phyloP scores from a whole-genome alignment of 179 eudicot species.

The Sideroxylon spinosum region DNA sequence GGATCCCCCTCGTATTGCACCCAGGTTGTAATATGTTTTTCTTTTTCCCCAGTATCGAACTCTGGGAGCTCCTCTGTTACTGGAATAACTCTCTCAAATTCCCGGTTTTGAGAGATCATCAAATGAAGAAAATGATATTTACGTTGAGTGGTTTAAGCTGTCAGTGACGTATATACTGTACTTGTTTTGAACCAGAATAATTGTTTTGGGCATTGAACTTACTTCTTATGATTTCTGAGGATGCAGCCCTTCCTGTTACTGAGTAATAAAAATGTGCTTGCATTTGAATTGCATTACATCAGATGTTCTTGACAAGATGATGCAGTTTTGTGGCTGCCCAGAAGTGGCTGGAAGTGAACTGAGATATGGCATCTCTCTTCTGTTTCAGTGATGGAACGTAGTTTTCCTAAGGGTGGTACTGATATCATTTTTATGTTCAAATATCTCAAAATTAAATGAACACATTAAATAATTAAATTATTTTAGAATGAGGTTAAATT shows the following conservation, averaged over 20 bases:
- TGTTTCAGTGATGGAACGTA: background rate
- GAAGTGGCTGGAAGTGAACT: background rate
- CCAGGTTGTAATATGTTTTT: slow-evolving; percentile 26
- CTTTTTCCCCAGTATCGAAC: background rate
- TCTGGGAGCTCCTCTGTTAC: background rate
- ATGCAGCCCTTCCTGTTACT: background rate
- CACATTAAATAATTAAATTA: too few species aligned
- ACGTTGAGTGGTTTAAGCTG: background rate
- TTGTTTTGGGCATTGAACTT: background rate
- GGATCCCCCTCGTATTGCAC: slow-evolving; percentile 32
- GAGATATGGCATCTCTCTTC: background rate
- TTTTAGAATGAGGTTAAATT: too few species aligned
- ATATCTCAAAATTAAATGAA: too few species aligned
- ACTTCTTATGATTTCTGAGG: background rate
- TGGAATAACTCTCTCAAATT: background rate
- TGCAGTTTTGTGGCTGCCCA: background rate
- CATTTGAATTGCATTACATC: background rate
- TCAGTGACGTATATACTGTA: background rate
- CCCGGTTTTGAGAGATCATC: background rate
- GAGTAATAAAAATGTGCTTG: background rate
- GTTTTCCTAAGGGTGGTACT: too few species aligned
- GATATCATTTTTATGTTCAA: too few species aligned
- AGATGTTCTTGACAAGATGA: background rate
- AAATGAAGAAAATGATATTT: background rate
- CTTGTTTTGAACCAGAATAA: background rate